Evolutionary conservation across 495 filamentous ascomycete genomes (phyloP).

Genomic region (Tuber magnatum): DNA sequence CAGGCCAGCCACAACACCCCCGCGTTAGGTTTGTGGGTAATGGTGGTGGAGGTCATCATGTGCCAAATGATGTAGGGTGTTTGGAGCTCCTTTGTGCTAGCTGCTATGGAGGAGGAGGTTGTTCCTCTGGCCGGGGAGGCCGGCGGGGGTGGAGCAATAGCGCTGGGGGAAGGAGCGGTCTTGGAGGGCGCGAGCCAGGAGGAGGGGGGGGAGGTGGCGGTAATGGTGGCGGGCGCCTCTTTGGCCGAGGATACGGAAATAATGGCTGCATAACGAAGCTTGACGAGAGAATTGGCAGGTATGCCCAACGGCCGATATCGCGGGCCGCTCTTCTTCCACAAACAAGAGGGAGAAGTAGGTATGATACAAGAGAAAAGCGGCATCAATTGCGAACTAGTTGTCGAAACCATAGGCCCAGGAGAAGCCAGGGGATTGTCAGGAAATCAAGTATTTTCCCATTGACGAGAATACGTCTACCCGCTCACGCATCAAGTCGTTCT

Average conservation of each 20-base stretch:
- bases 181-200: neutral
- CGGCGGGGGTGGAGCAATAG: neutral
- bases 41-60: neutral
- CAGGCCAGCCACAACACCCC: neutral
- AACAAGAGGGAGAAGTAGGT: neutral
- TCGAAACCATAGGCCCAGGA: neutral
- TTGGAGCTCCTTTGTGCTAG: slow-evolving; percentile 3
- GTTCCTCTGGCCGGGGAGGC: neutral
- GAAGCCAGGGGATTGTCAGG: neutral
- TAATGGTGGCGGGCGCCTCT: neutral
- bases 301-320: neutral
- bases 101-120: slow-evolving; percentile 13
- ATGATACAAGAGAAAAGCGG: neutral
- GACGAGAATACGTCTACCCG: neutral
- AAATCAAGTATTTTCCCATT: neutral
- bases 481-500: neutral
- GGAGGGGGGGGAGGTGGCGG: neutral
- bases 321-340: neutral
- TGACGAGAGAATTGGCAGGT: neutral
- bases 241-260: neutral
- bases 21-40: neutral
- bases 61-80: neutral
- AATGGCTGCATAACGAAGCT: neutral
- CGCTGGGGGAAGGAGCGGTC: neutral
- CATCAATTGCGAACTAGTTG: neutral